Evolutionary conservation across 179 eudicot species (phyloP).

Genomic region (Kewa caespitosa): DNA sequence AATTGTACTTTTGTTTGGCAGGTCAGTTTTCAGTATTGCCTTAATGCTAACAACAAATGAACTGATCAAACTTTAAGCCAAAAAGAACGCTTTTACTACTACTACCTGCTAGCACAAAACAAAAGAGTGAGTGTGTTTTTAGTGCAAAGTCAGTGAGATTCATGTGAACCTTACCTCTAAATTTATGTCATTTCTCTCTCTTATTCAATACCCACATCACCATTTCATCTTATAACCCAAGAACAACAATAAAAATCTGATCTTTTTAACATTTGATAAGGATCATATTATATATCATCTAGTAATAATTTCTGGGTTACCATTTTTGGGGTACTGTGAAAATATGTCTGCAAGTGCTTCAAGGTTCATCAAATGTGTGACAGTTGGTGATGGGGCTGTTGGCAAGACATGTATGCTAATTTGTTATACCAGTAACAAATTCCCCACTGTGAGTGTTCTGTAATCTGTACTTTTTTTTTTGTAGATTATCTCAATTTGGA

Average conservation of each 20-base stretch:
- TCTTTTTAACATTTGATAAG: neutral
- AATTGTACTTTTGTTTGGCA: neutral
- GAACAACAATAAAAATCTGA: neutral
- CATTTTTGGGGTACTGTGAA: neutral
- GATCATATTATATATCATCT: neutral
- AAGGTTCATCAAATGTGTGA: conserved; percentile 83
- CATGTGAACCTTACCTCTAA: conserved; percentile 49
- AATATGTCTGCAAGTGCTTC: conserved; percentile 78
- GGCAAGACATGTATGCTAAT: conserved; percentile 89
- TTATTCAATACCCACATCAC: neutral
- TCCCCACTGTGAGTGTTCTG: conserved; percentile 66
- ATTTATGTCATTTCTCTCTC: conserved; percentile 14
- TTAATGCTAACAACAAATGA: no score
- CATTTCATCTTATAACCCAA: no score
- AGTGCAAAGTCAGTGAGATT: conserved; percentile 38
- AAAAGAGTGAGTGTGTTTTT: neutral
- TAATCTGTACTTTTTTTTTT: conserved; percentile 13
- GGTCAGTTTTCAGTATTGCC: neutral
- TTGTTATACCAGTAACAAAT: conserved; percentile 84
- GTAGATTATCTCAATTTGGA: conserved; percentile 18
- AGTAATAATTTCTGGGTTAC: conserved; percentile 7
- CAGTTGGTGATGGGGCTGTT: conserved; percentile 90
- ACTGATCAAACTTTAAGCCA: neutral
- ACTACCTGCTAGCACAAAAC: conserved; percentile 18
- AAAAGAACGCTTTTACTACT: neutral